A percentile compares a stretch with the other conserved stretches of the same genome.
Evolutionary conservation across 805 yeast species (phyloP).

Genomic region (Candida peoriensis): DNA sequence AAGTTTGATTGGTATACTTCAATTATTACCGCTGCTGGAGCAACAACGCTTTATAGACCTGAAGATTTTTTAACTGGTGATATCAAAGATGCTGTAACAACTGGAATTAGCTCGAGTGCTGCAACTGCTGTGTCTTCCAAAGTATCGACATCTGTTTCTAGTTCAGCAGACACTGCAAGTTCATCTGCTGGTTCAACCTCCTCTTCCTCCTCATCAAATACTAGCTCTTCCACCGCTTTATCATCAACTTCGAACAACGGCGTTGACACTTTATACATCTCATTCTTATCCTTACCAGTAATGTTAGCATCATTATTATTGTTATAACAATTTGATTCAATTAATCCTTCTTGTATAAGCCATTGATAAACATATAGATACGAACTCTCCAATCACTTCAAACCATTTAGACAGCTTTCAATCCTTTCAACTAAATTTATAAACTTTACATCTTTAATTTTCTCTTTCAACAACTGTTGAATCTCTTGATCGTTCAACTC

Average conservation of each 20-base stretch:
- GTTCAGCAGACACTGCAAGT: not conserved
- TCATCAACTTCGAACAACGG: conserved; percentile 2
- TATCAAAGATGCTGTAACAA: conserved; percentile 2
- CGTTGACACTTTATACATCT: conserved; percentile 8
- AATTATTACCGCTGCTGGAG: conserved; percentile 13
- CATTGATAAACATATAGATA: not conserved
- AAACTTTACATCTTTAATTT: conserved; percentile 20
- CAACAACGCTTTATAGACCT: conserved; percentile 18
- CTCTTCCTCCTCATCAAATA: conserved; percentile 1
- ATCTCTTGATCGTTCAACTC: conserved; percentile 17
- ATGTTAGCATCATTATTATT: conserved; percentile 9
- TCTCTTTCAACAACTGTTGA: conserved; percentile 11
- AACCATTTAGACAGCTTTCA: conserved; percentile 16
- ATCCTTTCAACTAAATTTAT: conserved; percentile 21
- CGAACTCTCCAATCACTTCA: conserved; percentile 2
- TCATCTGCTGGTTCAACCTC: conserved; percentile 4
- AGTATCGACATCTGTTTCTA: not conserved
- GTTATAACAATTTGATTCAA: not conserved
- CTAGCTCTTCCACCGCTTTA: not conserved
- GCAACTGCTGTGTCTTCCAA: conserved; percentile 1
- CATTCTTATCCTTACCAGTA: conserved; percentile 10
- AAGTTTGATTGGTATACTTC: conserved; percentile 19
- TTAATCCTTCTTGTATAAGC: not conserved
- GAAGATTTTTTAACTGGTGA: conserved; percentile 16
- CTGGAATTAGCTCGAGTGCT: not conserved